A percentile compares a stretch with the other conserved stretches of the same genome.
These are phyloP conservation scores for Rhodocollybia butyracea DNA, from an alignment of 768 basidiomycete species.

Conservation along the genomic window DNA sequence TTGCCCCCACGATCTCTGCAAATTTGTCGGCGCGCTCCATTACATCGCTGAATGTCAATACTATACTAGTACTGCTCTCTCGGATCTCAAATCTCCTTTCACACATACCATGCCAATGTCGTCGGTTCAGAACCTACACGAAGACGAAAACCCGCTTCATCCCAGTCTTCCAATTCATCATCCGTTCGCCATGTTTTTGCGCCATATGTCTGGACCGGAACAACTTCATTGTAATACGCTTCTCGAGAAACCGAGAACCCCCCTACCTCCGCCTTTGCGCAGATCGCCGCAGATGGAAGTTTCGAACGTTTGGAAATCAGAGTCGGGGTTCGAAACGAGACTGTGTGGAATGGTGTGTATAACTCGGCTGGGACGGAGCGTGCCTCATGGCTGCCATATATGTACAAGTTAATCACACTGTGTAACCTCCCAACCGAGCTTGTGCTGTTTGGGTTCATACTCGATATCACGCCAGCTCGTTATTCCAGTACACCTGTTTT, in stretches of 20 bases:
- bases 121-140: no score
- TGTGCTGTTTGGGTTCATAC: not conserved
- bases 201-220: conserved; percentile 43
- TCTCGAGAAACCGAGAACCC: conserved; percentile 14
- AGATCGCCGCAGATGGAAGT: no score
- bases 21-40: conserved; percentile 30
- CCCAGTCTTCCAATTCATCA: not conserved
- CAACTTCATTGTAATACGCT: conserved; percentile 32
- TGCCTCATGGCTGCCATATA: not conserved
- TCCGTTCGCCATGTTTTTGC: conserved; percentile 25
- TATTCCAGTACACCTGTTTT: not conserved
- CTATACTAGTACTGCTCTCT: conserved; percentile 23
- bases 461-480: not conserved
- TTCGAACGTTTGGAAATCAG: conserved; percentile 14
- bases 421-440: not conserved
- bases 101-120: not conserved
- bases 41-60: conserved; percentile 34
- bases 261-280: conserved; percentile 14
- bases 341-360: not conserved
- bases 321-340: not conserved
- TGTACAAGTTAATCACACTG: not conserved
- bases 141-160: conserved; percentile 16
- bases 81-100: not conserved
- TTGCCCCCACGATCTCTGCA: not conserved
- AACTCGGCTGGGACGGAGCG: not conserved